phyloP scores from a whole-genome alignment of 306 rosid species.

The Senna tora region DNA sequence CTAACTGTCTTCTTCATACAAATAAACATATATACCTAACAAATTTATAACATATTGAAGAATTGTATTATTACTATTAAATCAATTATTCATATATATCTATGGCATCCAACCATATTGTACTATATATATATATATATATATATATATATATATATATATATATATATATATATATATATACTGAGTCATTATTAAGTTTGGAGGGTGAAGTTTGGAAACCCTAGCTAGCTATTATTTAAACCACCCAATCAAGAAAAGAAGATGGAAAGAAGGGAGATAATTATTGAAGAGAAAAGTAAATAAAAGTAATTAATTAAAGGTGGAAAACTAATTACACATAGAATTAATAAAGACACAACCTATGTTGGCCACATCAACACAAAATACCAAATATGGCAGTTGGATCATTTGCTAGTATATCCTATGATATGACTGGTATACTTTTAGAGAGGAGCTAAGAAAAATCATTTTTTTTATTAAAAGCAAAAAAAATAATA shows the following conservation, averaged over 20 bases:
- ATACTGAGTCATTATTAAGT: too few species aligned
- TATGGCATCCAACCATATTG: too few species aligned
- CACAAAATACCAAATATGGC: background rate
- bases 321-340: background rate
- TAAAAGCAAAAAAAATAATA: background rate
- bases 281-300: constrained; percentile 10
- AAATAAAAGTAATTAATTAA: too few species aligned
- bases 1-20: constrained; percentile 35
- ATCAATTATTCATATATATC: too few species aligned
- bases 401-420: background rate
- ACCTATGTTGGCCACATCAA: background rate
- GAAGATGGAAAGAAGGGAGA: background rate
- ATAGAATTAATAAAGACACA: constrained; percentile 16
- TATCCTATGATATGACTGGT: constrained; percentile 11
- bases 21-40: constrained; percentile 26
- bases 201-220: too few species aligned
- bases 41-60: too few species aligned
- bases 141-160: too few species aligned
- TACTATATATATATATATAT: too few species aligned
- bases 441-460: background rate
- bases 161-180: too few species aligned
- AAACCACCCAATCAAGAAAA: constrained; percentile 29
- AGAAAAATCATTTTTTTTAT: background rate
- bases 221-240: too few species aligned
- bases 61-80: too few species aligned